Conservation (phyloP, 805 yeast species). For the Wickerhamomyces chaumierensis region DNA sequence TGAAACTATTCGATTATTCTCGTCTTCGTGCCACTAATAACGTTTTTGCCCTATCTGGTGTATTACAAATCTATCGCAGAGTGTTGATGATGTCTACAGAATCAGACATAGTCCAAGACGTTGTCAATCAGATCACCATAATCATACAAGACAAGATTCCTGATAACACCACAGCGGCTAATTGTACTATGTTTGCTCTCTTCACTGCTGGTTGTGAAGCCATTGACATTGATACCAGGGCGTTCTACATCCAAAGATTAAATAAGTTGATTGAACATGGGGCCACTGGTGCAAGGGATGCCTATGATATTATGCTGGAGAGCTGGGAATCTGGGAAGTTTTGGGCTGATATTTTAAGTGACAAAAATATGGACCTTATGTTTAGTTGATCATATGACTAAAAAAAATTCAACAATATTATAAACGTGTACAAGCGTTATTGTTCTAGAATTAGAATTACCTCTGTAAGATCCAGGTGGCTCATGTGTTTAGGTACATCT, state of each 20-base stretch:
- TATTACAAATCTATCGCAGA: conserved; percentile 45
- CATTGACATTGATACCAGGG: conserved; percentile 21
- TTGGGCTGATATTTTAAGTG: conserved; percentile 39
- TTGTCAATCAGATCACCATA: conserved; percentile 22
- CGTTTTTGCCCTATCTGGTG: conserved; percentile 40
- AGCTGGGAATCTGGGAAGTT: conserved; percentile 44
- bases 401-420: too few relatives aligned
- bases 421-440: too few relatives aligned
- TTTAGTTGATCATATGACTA: too few relatives aligned
- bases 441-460: too few relatives aligned
- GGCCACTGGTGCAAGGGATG: conserved; percentile 13
- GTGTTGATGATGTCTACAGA: conserved; percentile 38
- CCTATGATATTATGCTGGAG: conserved; percentile 29
- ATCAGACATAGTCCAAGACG: conserved; percentile 35
- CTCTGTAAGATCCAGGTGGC: too few relatives aligned
- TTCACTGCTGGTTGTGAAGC: conserved; percentile 49
- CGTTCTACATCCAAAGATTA: conserved; percentile 27
- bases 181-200: conserved; percentile 38
- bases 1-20: conserved; percentile 10
- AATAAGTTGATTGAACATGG: conserved; percentile 27
- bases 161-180: conserved; percentile 35
- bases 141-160: conserved; percentile 26
- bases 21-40: conserved; percentile 36
- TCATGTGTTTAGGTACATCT: too few relatives aligned
- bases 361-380: conserved; percentile 33